Evolutionary conservation across 2,329 filamentous ascomycete species (phyloP).

Genomic region (Epichloe hybrida): DNA sequence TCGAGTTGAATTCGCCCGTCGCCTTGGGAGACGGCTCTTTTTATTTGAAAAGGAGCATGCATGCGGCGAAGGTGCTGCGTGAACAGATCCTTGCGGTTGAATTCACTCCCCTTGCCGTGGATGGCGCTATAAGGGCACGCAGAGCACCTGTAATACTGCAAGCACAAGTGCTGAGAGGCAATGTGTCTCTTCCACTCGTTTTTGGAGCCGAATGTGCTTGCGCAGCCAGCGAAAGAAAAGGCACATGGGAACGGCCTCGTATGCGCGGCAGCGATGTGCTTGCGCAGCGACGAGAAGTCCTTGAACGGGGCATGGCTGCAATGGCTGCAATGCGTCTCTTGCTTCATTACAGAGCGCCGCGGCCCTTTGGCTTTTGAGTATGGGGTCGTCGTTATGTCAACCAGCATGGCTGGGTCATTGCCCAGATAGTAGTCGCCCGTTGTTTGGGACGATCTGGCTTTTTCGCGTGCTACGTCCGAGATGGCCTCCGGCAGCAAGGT

Average conservation of each 20-base stretch:
- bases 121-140: slow-evolving; percentile 39
- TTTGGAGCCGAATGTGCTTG: slow-evolving; percentile 75
- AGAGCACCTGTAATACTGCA: slow-evolving; percentile 52
- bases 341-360: slow-evolving; percentile 38
- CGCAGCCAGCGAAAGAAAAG: slow-evolving; percentile 72
- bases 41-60: slow-evolving; percentile 62
- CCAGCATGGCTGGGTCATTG: slow-evolving; percentile 11
- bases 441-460: slow-evolving; percentile 18
- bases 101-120: slow-evolving; percentile 52
- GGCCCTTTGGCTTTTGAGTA: slow-evolving; percentile 27
- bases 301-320: slow-evolving; percentile 55
- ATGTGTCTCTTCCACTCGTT: slow-evolving; percentile 98
- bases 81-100: slow-evolving; percentile 93
- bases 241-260: slow-evolving; percentile 72
- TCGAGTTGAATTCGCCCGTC: slow-evolving; percentile 46
- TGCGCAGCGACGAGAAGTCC: slow-evolving; percentile 50
- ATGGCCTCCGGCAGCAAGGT: slow-evolving; percentile 26
- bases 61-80: slow-evolving; percentile 89
- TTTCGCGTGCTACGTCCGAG: slow-evolving; percentile 18
- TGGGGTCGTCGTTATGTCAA: slow-evolving; percentile 12
- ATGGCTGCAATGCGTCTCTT: slow-evolving; percentile 46
- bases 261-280: slow-evolving; percentile 55
- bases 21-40: slow-evolving; percentile 41
- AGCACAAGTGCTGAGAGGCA: slow-evolving; percentile 70
- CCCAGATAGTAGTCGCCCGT: slow-evolving; percentile 18